Conservation (phyloP, 192 early-diverging fungal genomes). For the Diversispora eburnea region DNA sequence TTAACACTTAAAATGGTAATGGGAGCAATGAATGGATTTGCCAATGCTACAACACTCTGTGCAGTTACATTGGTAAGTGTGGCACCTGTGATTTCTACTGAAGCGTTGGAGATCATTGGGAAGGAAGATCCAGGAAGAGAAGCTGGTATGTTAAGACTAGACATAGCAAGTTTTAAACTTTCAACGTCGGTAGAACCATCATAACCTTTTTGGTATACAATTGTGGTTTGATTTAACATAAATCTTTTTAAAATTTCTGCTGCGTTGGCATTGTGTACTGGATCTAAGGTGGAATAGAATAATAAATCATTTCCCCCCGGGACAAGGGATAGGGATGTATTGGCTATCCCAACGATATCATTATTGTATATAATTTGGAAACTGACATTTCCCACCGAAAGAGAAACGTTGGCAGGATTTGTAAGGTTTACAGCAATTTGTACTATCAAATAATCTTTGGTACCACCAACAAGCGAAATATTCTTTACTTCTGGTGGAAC, state of each 20-base stretch:
- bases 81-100: constrained; percentile 41
- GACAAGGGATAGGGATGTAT: constrained; percentile 42
- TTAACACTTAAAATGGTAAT: constrained; percentile 48
- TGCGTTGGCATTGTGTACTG: constrained; percentile 42
- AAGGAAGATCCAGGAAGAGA: constrained; percentile 48
- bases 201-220: constrained; percentile 43
- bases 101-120: constrained; percentile 40
- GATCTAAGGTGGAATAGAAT: constrained; percentile 47
- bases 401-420: constrained; percentile 47
- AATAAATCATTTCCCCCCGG: constrained; percentile 44
- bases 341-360: constrained; percentile 45
- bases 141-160: constrained; percentile 39
- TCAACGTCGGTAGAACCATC: constrained; percentile 42
- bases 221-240: constrained; percentile 43
- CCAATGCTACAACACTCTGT: constrained; percentile 44
- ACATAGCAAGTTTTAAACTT: constrained; percentile 47
- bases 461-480: constrained; percentile 45
- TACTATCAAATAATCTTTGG: constrained; percentile 34
- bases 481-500: constrained; percentile 39
- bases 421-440: constrained; percentile 40
- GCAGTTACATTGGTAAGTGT: constrained; percentile 45
- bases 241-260: constrained; percentile 48
- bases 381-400: constrained; percentile 48
- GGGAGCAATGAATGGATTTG: constrained; percentile 53
- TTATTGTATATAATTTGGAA: constrained; percentile 45